Evolutionary conservation across 1,284 basidiomycete genomes (phyloP).

Genomic region (Heterobasidion annosum): DNA sequence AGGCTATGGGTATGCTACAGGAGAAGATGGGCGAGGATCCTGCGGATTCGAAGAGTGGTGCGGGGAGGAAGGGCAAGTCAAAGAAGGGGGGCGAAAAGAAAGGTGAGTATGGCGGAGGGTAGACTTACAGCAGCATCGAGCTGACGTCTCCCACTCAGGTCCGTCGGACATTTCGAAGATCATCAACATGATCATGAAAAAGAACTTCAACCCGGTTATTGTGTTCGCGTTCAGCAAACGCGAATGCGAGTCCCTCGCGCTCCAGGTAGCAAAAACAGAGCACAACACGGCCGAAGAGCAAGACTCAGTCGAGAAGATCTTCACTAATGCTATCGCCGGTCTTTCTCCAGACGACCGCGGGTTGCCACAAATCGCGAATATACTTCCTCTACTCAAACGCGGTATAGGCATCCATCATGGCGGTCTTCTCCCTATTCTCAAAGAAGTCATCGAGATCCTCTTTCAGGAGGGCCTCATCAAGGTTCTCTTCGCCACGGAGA

Average conservation of each 20-base stretch:
- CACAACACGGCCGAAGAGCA: constrained; percentile 95
- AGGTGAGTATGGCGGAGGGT: constrained; percentile 35
- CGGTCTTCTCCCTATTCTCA: constrained; percentile 93
- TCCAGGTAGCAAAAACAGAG: constrained; percentile 92
- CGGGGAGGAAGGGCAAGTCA: constrained; percentile 83
- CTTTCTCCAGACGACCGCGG: constrained; percentile 84
- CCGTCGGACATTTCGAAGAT: constrained; percentile 96
- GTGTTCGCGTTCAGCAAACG: constrained; percentile 98
- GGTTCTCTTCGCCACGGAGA: constrained; percentile 97
- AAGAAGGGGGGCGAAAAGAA: constrained; percentile 90
- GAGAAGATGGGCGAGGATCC: constrained; percentile 87
- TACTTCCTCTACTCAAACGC: constrained; percentile 88
- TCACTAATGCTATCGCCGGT: constrained; percentile 91
- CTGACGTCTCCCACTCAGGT: constrained; percentile 32
- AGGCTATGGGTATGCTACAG: constrained; percentile 93
- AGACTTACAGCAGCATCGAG: background rate
- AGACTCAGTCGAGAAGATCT: constrained; percentile 82
- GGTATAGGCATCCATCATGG: constrained; percentile 99
- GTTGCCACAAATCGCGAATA: constrained; percentile 91
- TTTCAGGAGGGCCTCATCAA: constrained; percentile 99
- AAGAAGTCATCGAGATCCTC: constrained; percentile 98
- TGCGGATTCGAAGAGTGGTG: constrained; percentile 74
- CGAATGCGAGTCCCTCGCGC: constrained; percentile 91
- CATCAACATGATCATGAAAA: constrained; percentile 97
- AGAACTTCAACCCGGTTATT: constrained; percentile 98